phyloP scores from a whole-genome alignment of 768 basidiomycete genomes.

The Phaffia australis region DNA sequence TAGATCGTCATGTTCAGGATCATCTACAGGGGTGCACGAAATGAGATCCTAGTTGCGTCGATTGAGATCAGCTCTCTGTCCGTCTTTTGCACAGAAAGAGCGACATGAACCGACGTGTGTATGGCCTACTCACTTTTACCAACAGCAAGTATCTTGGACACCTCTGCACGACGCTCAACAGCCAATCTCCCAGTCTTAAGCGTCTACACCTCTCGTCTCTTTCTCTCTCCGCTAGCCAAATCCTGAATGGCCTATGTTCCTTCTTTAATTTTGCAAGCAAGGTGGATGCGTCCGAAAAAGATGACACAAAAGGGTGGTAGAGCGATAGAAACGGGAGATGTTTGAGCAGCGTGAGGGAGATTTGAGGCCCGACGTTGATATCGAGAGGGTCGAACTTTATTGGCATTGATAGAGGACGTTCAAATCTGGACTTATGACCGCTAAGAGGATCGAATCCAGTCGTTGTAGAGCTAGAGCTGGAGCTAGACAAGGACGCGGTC shows the following conservation, averaged over 20 bases:
- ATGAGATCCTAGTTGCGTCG: slow-evolving; percentile 49
- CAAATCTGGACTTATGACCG: background rate
- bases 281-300: slow-evolving; percentile 58
- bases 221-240: slow-evolving; percentile 57
- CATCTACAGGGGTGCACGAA: slow-evolving; percentile 51
- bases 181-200: slow-evolving; percentile 70
- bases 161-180: slow-evolving; percentile 74
- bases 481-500: background rate
- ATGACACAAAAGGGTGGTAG: slow-evolving; percentile 72
- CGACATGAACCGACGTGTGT: background rate
- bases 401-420: background rate
- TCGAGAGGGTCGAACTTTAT: background rate
- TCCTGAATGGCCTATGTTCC: slow-evolving; percentile 44
- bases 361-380: background rate
- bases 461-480: slow-evolving; percentile 7
- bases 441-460: background rate
- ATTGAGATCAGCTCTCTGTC: background rate
- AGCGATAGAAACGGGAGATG: slow-evolving; percentile 83
- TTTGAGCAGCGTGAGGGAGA: slow-evolving; percentile 48
- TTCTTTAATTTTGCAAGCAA: slow-evolving; percentile 46
- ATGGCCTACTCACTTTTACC: slow-evolving; percentile 43
- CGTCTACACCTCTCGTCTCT: slow-evolving; percentile 58
- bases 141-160: slow-evolving; percentile 77
- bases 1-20: slow-evolving; percentile 57
- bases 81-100: background rate